phyloP scores from a whole-genome alignment of 352 stramenopile genomes.

The Phytophthora foliorum region DNA sequence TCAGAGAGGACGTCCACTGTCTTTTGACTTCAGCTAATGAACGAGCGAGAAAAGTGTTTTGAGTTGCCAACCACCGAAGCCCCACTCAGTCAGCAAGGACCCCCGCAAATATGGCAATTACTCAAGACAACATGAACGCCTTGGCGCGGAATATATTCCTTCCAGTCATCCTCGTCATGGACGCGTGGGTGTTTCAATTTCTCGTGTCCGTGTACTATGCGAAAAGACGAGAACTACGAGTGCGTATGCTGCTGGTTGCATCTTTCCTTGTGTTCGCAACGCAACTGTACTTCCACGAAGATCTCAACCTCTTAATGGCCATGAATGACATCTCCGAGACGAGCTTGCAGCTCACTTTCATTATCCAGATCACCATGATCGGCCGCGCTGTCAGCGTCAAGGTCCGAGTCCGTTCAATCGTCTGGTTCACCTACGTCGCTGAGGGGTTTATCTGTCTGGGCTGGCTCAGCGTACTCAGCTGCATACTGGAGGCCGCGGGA shows the following conservation, averaged over 20 bases:
- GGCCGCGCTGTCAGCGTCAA: constrained; percentile 33
- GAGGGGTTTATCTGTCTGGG: constrained; percentile 32
- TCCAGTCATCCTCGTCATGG: constrained; percentile 41
- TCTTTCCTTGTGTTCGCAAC: constrained; percentile 34
- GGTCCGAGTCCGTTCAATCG: constrained; percentile 36
- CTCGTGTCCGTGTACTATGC: constrained; percentile 42
- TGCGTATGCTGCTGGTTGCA: constrained; percentile 31
- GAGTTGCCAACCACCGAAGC: not conserved
- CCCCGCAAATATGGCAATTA: constrained; percentile 6
- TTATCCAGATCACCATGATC: constrained; percentile 54
- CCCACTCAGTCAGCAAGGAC: not conserved
- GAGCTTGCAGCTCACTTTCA: constrained; percentile 43
- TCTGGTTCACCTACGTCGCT: constrained; percentile 31
- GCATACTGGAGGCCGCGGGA: not conserved
- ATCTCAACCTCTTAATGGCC: constrained; percentile 16
- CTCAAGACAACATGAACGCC: constrained; percentile 22
- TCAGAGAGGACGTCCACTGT: too few relatives aligned
- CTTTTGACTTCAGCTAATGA: too few relatives aligned
- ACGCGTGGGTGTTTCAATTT: constrained; percentile 51
- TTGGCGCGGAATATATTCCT: constrained; percentile 29
- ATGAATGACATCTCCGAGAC: constrained; percentile 54
- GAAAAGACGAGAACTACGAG: constrained; percentile 34
- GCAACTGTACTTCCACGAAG: constrained; percentile 36
- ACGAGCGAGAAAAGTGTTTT: not conserved
- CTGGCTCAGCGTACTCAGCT: constrained; percentile 19